A percentile compares a stretch with the other conserved stretches of the same genome.
Evolutionary conservation across 495 filamentous ascomycete species (phyloP).

Genomic region (Aspergillus avenaceus): DNA sequence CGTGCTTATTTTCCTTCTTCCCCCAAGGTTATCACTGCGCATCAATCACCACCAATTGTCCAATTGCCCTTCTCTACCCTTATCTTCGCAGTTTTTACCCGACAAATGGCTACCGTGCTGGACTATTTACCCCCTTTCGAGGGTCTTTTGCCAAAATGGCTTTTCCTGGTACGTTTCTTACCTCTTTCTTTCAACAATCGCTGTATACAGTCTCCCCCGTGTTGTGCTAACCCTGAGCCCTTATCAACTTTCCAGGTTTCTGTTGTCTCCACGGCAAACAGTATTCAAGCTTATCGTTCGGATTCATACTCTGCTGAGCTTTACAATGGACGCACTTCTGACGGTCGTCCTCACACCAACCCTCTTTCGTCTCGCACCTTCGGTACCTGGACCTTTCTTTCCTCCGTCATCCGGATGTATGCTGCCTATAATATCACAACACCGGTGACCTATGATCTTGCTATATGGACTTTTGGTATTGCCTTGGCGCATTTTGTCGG

Average conservation of each 20-base stretch:
- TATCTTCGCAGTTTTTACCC: neutral
- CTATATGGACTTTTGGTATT: conserved; percentile 72
- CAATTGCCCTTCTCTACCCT: neutral
- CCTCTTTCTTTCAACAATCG: neutral
- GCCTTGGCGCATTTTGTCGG: conserved; percentile 76
- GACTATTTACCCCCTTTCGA: conserved; percentile 50
- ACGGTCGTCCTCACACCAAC: conserved; percentile 41
- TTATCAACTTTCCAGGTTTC: conserved; percentile 55
- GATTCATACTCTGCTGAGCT: conserved; percentile 70
- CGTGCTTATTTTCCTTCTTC: neutral
- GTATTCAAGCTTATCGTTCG: conserved; percentile 73
- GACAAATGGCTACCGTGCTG: conserved; percentile 30
- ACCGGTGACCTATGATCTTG: conserved; percentile 68
- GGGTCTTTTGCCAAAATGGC: conserved; percentile 64
- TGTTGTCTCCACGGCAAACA: conserved; percentile 73
- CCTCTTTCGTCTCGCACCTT: conserved; percentile 78
- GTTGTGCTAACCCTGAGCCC: neutral
- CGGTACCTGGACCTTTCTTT: conserved; percentile 85
- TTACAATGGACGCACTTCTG: conserved; percentile 54
- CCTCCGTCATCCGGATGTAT: conserved; percentile 71
- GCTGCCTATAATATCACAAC: conserved; percentile 80
- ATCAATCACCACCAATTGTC: conserved; percentile 1
- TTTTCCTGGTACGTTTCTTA: conserved; percentile 50
- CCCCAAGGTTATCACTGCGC: conserved; percentile 4
- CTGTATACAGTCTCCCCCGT: neutral